These are phyloP conservation scores for Conticribra guillardii DNA, from an alignment of 108 stramenopile genomes.

Conservation along the genomic window DNA sequence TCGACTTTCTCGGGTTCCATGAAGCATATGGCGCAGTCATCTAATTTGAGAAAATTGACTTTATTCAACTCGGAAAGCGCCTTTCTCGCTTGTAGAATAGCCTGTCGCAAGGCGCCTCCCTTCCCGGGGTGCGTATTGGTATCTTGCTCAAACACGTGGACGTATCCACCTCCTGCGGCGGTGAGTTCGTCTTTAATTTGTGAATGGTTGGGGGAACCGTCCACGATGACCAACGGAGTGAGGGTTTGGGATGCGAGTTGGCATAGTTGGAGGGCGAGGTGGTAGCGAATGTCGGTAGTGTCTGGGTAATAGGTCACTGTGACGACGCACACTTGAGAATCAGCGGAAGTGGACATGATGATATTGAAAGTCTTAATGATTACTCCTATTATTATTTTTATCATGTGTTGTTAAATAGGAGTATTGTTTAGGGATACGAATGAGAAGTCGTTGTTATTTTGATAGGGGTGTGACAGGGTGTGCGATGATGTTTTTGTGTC, in stretches of 20 bases:
- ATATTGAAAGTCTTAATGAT: too few species aligned
- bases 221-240: slow-evolving; percentile 44
- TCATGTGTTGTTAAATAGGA: too few species aligned
- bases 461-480: too few species aligned
- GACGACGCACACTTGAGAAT: slow-evolving; percentile 12
- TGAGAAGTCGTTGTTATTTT: too few species aligned
- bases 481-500: neutral
- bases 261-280: slow-evolving; percentile 48
- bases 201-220: slow-evolving; percentile 44
- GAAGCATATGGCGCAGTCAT: slow-evolving; percentile 44
- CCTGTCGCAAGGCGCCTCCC: slow-evolving; percentile 62
- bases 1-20: slow-evolving; percentile 68
- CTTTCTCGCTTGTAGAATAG: slow-evolving; percentile 28
- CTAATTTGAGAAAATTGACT: too few species aligned
- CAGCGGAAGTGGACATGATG: neutral
- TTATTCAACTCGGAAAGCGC: slow-evolving; percentile 12
- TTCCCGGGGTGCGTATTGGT: slow-evolving; percentile 48
- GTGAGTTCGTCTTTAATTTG: slow-evolving; percentile 12
- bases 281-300: slow-evolving; percentile 42
- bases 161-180: slow-evolving; percentile 8
- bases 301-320: slow-evolving; percentile 43
- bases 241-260: slow-evolving; percentile 28
- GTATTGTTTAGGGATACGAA: too few species aligned
- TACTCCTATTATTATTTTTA: too few species aligned
- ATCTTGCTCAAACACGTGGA: slow-evolving; percentile 37